Evolutionary conservation across 352 stramenopile species (phyloP), one percentile per base, ranked within the genome.

Genomic region (Globisporangium lucens): DNA sequence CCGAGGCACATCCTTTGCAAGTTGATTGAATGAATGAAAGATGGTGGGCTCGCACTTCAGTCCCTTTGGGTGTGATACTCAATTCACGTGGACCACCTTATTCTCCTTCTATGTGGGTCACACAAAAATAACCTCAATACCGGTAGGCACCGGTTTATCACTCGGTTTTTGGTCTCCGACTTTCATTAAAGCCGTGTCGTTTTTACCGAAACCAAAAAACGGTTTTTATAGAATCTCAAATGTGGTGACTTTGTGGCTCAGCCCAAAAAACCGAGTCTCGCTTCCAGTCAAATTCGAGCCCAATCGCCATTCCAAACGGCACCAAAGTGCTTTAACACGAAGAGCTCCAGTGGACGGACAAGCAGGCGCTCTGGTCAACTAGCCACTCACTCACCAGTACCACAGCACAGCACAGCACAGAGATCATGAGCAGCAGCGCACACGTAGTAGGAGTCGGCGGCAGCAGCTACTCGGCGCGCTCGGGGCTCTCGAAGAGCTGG

Each of bases 401-500:
- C 29, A 62, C 63, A 56, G 1, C 20, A 47, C 27, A 47, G 2
- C 38, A 46, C 38, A 46, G 4, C 38, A 46, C 38, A n/a, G 38
- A 68, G 35, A 65, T 15, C 29, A 72, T 72, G 66, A 63, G 55
- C 29, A 68, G 52, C 63, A 68, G 52, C 63, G 52, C 51, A 61
- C 24, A 35, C 15, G 22, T 53, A 35, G 55, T 47, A 43, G 52
- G 24, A 22, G 41, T 6, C 52, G 24, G 12, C 9, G 17, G 53
- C 53, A 73, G 57, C 52, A 90, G 78, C 71, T 93, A 91, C 73
- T 90, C 82, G 56, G 74, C 72, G 41, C 83, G 73, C 66, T 85
- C 76, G 33, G 85, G 85, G 2, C 80, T 95, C 30, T 90, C 80
- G 61, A 95, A 95, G 72, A 89, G 63, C 66, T 95, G 85, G 85